phyloP scores from a whole-genome alignment of 306 rosid species.

The Ochetophila trinervis region DNA sequence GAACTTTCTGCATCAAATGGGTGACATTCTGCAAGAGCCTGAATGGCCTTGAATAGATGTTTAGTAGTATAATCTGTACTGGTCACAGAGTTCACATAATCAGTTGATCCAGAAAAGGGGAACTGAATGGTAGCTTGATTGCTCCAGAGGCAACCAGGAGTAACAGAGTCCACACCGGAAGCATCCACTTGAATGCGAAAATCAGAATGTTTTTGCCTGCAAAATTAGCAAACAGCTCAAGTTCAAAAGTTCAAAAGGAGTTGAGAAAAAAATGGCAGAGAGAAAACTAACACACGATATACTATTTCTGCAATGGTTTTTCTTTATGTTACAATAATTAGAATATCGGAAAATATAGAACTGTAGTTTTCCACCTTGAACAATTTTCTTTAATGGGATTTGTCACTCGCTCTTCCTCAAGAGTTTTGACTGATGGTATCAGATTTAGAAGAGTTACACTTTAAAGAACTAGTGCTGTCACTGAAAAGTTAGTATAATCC shows the following conservation, averaged over 20 bases:
- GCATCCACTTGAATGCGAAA: slow-evolving; percentile 52
- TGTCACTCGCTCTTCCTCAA: too few species aligned
- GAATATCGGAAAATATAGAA: too few species aligned
- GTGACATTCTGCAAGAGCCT: too few species aligned
- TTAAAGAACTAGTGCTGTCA: too few species aligned
- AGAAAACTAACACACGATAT: not conserved
- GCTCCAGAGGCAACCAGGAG: slow-evolving; percentile 66
- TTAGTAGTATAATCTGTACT: not conserved
- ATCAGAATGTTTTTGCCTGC: slow-evolving; percentile 63
- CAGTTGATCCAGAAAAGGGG: slow-evolving; percentile 60
- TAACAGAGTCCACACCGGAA: slow-evolving; percentile 68
- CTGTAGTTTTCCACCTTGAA: too few species aligned
- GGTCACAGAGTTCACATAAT: slow-evolving; percentile 39
- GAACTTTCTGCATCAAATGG: too few species aligned
- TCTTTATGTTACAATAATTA: too few species aligned
- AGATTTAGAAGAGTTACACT: too few species aligned
- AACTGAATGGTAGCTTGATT: slow-evolving; percentile 66
- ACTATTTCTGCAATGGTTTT: too few species aligned
- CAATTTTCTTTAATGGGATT: too few species aligned
- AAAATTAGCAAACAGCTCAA: not conserved
- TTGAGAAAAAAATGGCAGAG: not conserved
- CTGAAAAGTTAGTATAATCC: too few species aligned
- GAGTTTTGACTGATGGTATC: too few species aligned
- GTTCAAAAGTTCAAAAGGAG: not conserved
- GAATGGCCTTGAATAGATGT: not conserved